Conservation (phyloP, 2,329 filamentous ascomycete species). For the Neonectria ditissima region DNA sequence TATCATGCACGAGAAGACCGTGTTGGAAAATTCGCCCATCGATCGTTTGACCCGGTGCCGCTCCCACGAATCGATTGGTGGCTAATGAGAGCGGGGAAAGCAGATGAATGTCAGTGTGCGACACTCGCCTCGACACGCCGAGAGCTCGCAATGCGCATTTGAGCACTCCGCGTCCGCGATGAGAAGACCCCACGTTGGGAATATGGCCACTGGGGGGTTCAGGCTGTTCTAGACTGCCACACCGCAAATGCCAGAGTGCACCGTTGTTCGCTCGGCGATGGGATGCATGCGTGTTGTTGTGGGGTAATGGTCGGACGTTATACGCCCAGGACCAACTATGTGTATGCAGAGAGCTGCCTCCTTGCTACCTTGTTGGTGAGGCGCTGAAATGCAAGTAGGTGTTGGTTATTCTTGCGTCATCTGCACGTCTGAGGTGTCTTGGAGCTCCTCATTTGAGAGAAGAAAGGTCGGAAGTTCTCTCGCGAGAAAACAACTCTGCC, state of each 20-base stretch:
- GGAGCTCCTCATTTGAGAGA: neutral
- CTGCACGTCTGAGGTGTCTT: neutral
- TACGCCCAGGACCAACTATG: neutral
- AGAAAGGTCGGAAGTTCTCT: neutral
- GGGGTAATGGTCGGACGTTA: neutral
- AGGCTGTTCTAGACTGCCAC: no score
- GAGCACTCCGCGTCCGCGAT: neutral
- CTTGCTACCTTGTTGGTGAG: neutral
- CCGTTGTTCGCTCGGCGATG: neutral
- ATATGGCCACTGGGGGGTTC: no score
- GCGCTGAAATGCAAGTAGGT: neutral
- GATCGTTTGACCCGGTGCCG: neutral
- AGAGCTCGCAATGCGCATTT: neutral
- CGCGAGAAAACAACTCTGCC: neutral
- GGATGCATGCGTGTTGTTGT: neutral
- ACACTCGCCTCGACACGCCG: neutral
- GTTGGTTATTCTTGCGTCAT: neutral
- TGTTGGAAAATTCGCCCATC: no score
- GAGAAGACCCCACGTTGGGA: no score
- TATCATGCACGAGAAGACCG: no score
- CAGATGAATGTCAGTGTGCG: neutral
- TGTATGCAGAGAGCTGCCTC: neutral
- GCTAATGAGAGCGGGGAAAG: neutral
- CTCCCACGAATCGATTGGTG: neutral
- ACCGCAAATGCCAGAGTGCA: neutral